Evolutionary conservation across 306 rosid genomes (phyloP).

Genomic region (Lupinus albus): DNA sequence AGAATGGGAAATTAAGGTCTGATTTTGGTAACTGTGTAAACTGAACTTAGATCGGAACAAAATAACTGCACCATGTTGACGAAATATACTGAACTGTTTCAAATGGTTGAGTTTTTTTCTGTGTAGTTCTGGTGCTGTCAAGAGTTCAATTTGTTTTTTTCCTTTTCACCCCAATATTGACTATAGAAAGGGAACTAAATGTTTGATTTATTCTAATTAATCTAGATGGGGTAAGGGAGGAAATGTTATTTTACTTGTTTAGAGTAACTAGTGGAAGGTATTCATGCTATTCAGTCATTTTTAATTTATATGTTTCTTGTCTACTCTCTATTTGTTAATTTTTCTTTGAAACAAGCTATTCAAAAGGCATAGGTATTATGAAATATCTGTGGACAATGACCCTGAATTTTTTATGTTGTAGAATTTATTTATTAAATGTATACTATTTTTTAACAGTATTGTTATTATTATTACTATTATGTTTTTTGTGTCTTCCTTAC

Average conservation of each 20-base stretch:
- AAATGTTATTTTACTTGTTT: neutral
- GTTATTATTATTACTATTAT: neutral
- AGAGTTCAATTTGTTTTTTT: neutral
- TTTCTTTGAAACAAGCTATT: neutral
- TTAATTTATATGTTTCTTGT: neutral
- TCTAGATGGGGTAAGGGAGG: neutral
- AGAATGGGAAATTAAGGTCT: neutral
- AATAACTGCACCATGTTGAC: neutral
- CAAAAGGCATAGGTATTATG: neutral
- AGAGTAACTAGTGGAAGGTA: neutral
- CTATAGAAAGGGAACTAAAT: neutral
- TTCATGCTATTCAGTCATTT: neutral
- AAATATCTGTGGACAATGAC: neutral
- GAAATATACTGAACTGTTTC: neutral
- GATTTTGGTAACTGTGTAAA: neutral
- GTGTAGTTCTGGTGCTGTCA: neutral
- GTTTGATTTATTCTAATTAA: slow-evolving; percentile 19
- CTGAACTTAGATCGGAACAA: neutral
- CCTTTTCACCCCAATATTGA: neutral
- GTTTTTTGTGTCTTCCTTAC: neutral
- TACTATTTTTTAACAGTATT: neutral
- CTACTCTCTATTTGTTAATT: neutral
- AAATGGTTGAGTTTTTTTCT: neutral
- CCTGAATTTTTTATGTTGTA: neutral
- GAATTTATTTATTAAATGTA: neutral